Base-by-base conservation (phyloP, 2,329 filamentous ascomycete genomes). In the Epichloe typhina region DNA sequence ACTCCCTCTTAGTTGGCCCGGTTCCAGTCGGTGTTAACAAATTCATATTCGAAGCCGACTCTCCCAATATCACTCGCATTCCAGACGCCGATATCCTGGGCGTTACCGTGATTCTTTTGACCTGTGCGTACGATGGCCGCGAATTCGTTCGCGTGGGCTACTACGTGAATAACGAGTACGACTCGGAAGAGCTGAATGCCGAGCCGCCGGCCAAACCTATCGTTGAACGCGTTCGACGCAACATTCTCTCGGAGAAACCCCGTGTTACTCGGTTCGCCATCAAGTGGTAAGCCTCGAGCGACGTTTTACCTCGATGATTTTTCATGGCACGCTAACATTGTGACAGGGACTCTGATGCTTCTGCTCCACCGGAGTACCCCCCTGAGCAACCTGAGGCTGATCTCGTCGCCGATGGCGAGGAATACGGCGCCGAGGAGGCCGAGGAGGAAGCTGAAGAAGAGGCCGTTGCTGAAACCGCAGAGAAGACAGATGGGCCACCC, bases 121-220 rank as follows among this genome's bases (percentile, higher is more conserved):
- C 89, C 52, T 97, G 93, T 71, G 86, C 88, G 67, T 98, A 98
- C 71, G 93, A 98, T 62, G 86, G 86, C 50, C 83, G 93, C 63
- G 93, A 98, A 69, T 98, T 98, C 62, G 89, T 98, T 39, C 89
- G 93, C 58, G 91, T 98, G 41, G 93, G 93, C 55, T 98, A 98
- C 79, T 98, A 98, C 61, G 93, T 98, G 62, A 98, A 97, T 77
- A 98, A 98, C 63, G 94, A 98, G 69, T 98, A 98, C 68, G 88
- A 95, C 60, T 86, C 86, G 26, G 88, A 94, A 62, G 88, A 95
- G 66, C 78, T 98, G 56, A 85, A 82, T 60, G 82, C 84, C 46
- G 90, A 97, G 61, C 93, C 93, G 9, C 93, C 93, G 6, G 77
- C 88, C 52, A 95, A 95, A 74, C 90, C 90, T 39, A 77, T 94